Conservation (phyloP, 345 rosid genomes). For the Erysimum cheiranthoides region DNA sequence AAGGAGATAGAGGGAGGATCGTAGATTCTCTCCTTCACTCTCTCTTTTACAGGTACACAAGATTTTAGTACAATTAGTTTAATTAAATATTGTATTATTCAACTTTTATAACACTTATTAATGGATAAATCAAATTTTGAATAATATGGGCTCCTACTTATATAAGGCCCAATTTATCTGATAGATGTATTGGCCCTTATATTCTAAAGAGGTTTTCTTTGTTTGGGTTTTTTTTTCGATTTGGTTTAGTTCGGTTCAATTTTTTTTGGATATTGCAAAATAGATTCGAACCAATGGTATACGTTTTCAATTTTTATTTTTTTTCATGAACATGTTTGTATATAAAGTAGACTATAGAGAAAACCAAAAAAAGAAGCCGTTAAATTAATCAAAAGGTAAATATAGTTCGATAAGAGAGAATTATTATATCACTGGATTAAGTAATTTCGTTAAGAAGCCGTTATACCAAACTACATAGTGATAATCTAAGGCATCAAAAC, state of each 20-base stretch:
- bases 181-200: no score
- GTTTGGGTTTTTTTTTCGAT: no score
- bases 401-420: not conserved
- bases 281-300: no score
- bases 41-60: not conserved
- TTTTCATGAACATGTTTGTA: not conserved
- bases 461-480: constrained; percentile 3
- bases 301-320: not conserved
- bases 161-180: not conserved
- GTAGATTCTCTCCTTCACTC: not conserved
- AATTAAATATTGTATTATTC: not conserved
- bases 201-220: no score
- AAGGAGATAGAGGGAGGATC: constrained; percentile 4
- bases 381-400: not conserved
- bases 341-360: not conserved
- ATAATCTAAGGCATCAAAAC: constrained; percentile 32
- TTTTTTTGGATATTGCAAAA: no score
- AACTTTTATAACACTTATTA: no score
- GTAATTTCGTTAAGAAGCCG: not conserved
- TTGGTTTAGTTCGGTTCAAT: no score
- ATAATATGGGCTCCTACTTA: not conserved
- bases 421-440: constrained; percentile 1
- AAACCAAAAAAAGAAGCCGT: not conserved
- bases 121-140: no score
- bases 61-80: not conserved